Evolutionary conservation across 139 green algal species (phyloP), one percentile per base, ranked within the genome.

Genomic region (Auxenochlorella protothecoides): DNA sequence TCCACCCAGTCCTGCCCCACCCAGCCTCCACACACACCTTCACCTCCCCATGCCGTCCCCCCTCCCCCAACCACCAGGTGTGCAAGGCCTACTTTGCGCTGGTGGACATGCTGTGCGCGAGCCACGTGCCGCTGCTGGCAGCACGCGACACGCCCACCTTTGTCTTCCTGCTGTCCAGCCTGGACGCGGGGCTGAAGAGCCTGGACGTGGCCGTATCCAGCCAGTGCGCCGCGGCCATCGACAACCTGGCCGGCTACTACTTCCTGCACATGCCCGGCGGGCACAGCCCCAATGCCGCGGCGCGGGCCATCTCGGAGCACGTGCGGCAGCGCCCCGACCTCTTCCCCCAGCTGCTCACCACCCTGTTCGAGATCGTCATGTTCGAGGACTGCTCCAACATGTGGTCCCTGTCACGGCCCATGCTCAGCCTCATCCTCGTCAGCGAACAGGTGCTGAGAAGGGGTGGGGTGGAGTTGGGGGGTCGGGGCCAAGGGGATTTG

Each of bases 341-440:
- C 68, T 77, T 93, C 55, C 88, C 88, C 4, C 72, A 78, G 59
- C 68, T 93, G 2, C 81, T 97, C 44, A 83, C 83, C 55, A 88
- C 88, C 3, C 83, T 99, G 73, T 96, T 98, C 80, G 93, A 99
- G 79, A 90, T 97, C 13, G 89, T 96, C 13, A 77, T 99, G 59
- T 99, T 99, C 79, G 92, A 98, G 84, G 93, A 98, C 76, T 96
- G 90, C 81, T 83, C 83, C 78, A 98, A 98, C 80, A 92, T 97
- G 85, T 98, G 95, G 95, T 92, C 81, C 71, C 84, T 99, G 8
- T 91, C 77, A 68, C 79, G 94, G 56, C 95, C 94, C 64, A 97
- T 98, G 89, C 89, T 99, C 12, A 86, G 78, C 66, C 87, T 99
- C 15, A 97, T 98, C 76, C 84, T 99, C 3, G 81, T 99, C 68